These are phyloP conservation scores for Penicillium dipodomyicola DNA, from an alignment of 495 filamentous ascomycete genomes.

Conservation along the genomic window DNA sequence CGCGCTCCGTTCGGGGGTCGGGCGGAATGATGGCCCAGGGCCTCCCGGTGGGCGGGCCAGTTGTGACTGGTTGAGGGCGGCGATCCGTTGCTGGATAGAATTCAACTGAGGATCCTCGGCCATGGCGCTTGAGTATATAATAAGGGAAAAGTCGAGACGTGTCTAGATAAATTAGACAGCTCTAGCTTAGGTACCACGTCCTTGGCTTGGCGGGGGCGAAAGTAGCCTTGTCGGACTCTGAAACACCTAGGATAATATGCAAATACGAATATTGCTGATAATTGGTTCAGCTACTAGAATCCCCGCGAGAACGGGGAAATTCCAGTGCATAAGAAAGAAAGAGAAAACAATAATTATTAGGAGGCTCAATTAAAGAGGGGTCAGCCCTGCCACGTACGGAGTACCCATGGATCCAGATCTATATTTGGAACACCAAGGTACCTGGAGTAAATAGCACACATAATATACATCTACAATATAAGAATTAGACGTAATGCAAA, in stretches of 20 bases:
- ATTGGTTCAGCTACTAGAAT: neutral
- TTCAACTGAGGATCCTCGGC: constrained; percentile 43
- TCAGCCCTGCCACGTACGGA: neutral
- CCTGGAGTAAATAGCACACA: neutral
- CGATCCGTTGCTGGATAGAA: constrained; percentile 60
- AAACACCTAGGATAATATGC: constrained; percentile 1
- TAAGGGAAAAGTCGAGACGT: neutral
- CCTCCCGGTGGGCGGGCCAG: constrained; percentile 38
- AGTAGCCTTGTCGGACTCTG: constrained; percentile 4
- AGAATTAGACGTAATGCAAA: neutral
- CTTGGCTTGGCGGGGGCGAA: constrained; percentile 25
- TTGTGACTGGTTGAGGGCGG: constrained; percentile 56
- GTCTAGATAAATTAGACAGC: constrained; percentile 1
- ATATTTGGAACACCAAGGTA: neutral
- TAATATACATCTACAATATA: neutral
- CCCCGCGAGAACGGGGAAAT: neutral
- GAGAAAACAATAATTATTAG: neutral
- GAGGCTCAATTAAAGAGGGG: constrained; percentile 8
- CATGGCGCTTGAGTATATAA: constrained; percentile 12
- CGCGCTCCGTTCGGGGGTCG: constrained; percentile 40
- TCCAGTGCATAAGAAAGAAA: neutral
- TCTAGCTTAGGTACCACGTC: constrained; percentile 10
- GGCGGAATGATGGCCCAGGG: constrained; percentile 29
- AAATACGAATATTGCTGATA: no score
- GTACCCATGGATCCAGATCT: constrained; percentile 5